Conservation (phyloP, 345 rosid species). For the Passiflora organensis region DNA sequence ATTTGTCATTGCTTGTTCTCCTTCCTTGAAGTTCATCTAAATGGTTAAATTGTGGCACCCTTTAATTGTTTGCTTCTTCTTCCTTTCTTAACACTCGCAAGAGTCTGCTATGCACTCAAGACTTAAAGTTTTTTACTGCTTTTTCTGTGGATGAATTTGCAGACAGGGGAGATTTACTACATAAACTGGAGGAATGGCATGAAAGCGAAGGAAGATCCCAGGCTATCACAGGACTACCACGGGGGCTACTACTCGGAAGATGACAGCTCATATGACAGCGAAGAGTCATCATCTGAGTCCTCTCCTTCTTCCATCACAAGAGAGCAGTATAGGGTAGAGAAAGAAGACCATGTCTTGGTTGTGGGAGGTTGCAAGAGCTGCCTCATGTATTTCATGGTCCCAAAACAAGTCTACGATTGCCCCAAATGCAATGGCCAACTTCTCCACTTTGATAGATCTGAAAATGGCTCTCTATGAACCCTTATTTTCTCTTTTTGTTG, state of each 20-base stretch:
- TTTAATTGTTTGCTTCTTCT: not conserved
- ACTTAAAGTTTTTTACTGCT: too few species aligned
- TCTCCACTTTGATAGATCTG: constrained; percentile 69
- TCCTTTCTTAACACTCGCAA: not conserved
- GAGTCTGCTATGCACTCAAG: not conserved
- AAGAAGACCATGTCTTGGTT: constrained; percentile 55
- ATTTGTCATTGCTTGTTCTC: too few species aligned
- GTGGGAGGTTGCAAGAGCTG: constrained; percentile 96
- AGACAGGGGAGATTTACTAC: constrained; percentile 89
- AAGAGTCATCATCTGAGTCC: constrained; percentile 67
- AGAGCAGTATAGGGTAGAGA: constrained; percentile 14
- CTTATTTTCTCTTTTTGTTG: not conserved
- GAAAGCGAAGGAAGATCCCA: constrained; percentile 66
- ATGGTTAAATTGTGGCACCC: too few species aligned
- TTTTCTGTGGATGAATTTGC: not conserved
- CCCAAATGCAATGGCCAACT: constrained; percentile 79
- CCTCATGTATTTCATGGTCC: constrained; percentile 88
- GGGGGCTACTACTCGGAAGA: constrained; percentile 44
- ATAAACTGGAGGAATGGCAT: constrained; percentile 71
- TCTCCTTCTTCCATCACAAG: constrained; percentile 44
- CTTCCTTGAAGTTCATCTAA: too few species aligned
- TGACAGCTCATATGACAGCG: constrained; percentile 57
- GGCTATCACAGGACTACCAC: constrained; percentile 31
- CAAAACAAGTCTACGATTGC: constrained; percentile 70
- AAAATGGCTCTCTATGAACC: constrained; percentile 38